Evolutionary conservation across 2,329 filamentous ascomycete genomes (phyloP).

Genomic region (Fusarium nelsonii): DNA sequence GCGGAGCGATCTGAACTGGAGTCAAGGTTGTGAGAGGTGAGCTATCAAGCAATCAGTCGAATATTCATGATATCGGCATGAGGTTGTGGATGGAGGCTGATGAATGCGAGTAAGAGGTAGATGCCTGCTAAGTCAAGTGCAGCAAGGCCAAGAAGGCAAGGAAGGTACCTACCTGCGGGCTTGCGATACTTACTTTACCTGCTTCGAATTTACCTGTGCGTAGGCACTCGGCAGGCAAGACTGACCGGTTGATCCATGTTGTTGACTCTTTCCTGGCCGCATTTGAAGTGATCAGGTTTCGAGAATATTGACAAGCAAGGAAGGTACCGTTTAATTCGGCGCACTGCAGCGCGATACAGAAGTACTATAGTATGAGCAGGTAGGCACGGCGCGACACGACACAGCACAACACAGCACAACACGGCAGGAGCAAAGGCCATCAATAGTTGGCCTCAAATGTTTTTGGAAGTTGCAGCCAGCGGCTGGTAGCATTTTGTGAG

Average conservation of each 20-base stretch:
- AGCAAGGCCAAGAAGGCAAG: neutral
- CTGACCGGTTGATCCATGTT: neutral
- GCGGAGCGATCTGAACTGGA: neutral
- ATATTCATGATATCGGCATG: slow-evolving; percentile 16
- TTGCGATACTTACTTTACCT: neutral
- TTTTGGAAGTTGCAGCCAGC: slow-evolving; percentile 20
- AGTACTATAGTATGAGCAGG: neutral
- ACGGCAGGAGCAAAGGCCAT: slow-evolving; percentile 17
- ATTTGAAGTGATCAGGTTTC: slow-evolving; percentile 15
- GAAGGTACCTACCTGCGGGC: neutral
- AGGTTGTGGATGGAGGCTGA: slow-evolving; percentile 6
- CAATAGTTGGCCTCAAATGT: slow-evolving; percentile 39
- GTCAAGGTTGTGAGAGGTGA: slow-evolving; percentile 11
- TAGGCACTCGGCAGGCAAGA: slow-evolving; percentile 12
- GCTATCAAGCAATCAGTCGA: slow-evolving; percentile 17
- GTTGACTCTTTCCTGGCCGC: slow-evolving; percentile 16
- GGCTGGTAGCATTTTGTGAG: slow-evolving; percentile 31
- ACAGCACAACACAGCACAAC: neutral
- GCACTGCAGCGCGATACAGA: neutral
- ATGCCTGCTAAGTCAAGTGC: neutral
- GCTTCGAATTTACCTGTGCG: neutral
- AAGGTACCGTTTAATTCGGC: slow-evolving; percentile 3
- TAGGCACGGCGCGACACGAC: slow-evolving; percentile 2
- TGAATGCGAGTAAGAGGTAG: neutral
- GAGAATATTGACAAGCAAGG: slow-evolving; percentile 21